Percentiles rank a stretch among this genome's conserved stretches.
These are phyloP conservation scores for Verticillium zaregamsianum DNA, from an alignment of 2,329 filamentous ascomycete genomes.

Conservation along the genomic window DNA sequence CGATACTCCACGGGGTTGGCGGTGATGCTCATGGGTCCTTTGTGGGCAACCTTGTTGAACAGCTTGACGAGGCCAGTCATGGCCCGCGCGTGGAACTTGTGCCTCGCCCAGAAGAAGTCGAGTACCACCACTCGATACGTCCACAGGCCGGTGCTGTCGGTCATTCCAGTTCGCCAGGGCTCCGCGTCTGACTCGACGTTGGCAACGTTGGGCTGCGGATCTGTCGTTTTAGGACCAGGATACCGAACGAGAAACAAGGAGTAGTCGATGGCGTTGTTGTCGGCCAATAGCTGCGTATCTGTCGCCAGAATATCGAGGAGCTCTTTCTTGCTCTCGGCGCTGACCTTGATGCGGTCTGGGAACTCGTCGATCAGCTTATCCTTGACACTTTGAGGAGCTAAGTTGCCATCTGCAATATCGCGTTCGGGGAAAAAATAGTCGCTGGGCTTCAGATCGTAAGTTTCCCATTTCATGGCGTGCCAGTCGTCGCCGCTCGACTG, in stretches of 20 bases:
- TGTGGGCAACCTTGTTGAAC: constrained; percentile 58
- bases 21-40: constrained; percentile 73
- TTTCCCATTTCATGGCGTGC: constrained; percentile 52
- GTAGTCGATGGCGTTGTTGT: constrained; percentile 68
- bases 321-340: constrained; percentile 46
- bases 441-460: constrained; percentile 70
- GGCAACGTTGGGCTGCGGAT: constrained; percentile 30
- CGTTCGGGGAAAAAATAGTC: constrained; percentile 74
- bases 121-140: constrained; percentile 64
- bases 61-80: constrained; percentile 62
- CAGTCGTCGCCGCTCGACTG: constrained; percentile 34
- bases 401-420: constrained; percentile 60
- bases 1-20: constrained; percentile 66
- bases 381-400: constrained; percentile 62
- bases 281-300: constrained; percentile 60
- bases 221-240: constrained; percentile 15
- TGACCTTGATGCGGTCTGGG: constrained; percentile 59
- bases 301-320: constrained; percentile 51
- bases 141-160: constrained; percentile 59
- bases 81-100: constrained; percentile 60
- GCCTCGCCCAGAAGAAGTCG: constrained; percentile 78
- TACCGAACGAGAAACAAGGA: constrained; percentile 65
- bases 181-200: constrained; percentile 21
- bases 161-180: constrained; percentile 58
- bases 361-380: constrained; percentile 64